Percentiles rank a stretch among this genome's conserved stretches.
These are phyloP conservation scores for Omphalotus guepiniiformis DNA, from an alignment of 768 basidiomycete genomes.

Conservation along the genomic window DNA sequence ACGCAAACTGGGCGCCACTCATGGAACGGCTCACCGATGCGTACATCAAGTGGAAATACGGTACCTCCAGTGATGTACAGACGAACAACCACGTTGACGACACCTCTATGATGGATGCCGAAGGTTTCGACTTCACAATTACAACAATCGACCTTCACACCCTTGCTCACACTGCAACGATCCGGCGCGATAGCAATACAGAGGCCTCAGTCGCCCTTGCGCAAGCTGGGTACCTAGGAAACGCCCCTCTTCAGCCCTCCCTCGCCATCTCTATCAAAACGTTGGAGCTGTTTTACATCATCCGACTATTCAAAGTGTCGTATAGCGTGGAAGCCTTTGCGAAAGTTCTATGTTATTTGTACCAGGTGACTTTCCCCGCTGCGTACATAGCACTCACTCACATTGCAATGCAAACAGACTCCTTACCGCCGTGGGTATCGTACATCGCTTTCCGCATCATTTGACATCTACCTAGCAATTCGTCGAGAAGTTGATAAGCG, in stretches of 20 bases:
- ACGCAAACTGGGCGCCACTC: slow-evolving; percentile 3
- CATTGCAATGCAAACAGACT: slow-evolving; percentile 24
- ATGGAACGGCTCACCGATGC: not conserved
- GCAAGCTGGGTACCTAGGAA: no score
- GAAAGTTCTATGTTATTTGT: slow-evolving; percentile 6
- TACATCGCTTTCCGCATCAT: slow-evolving; percentile 19
- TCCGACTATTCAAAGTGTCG: slow-evolving; percentile 13
- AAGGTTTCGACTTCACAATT: slow-evolving; percentile 15
- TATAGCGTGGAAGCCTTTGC: slow-evolving; percentile 5
- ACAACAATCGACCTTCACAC: slow-evolving; percentile 14
- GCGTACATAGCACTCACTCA: slow-evolving; percentile 16
- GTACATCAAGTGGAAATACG: slow-evolving; percentile 11
- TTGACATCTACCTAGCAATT: slow-evolving; percentile 25
- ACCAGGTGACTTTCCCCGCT: slow-evolving; percentile 5
- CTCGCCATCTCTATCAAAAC: slow-evolving; percentile 20
- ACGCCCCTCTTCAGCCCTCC: slow-evolving; percentile 13
- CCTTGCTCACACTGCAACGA: slow-evolving; percentile 1
- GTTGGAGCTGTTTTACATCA: slow-evolving; percentile 17
- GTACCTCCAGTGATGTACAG: not conserved
- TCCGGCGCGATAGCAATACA: slow-evolving; percentile 4
- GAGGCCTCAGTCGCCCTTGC: slow-evolving; percentile 5
- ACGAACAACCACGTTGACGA: slow-evolving; percentile 11
- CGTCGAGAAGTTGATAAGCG: slow-evolving; percentile 5
- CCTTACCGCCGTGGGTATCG: slow-evolving; percentile 17
- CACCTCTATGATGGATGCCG: no score